These are phyloP conservation scores for Tolypocladium album DNA, from an alignment of 2,329 filamentous ascomycete genomes.

Conservation along the genomic window DNA sequence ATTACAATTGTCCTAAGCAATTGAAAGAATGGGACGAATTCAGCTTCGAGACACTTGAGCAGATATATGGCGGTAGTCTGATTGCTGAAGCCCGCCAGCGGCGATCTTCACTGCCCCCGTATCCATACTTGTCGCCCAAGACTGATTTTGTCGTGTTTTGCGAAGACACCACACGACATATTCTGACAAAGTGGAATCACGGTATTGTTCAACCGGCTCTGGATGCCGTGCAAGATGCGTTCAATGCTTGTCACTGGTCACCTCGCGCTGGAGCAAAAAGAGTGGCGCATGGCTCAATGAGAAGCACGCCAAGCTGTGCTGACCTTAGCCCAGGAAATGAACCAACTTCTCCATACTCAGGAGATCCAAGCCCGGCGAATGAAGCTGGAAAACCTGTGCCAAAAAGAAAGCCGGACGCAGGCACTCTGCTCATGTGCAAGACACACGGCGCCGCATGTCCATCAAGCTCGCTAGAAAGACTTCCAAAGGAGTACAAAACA, in stretches of 20 bases:
- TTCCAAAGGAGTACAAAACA: background rate
- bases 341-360: too few relatives aligned
- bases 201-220: background rate
- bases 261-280: background rate
- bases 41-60: background rate
- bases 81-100: background rate
- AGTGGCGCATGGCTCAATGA: background rate
- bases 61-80: background rate
- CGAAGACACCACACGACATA: background rate
- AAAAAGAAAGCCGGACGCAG: background rate
- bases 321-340: background rate
- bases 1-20: background rate
- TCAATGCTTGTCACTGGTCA: background rate
- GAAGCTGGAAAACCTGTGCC: too few relatives aligned
- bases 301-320: background rate
- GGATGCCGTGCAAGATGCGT: background rate
- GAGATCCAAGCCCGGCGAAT: too few relatives aligned
- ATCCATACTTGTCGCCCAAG: background rate
- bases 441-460: background rate
- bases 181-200: background rate
- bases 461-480: background rate
- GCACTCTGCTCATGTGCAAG: background rate
- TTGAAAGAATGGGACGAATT: background rate
- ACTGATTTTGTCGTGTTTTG: background rate
- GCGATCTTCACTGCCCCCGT: background rate